phyloP scores from a whole-genome alignment of 179 eudicot genomes.

The Spinacia oleracea region DNA sequence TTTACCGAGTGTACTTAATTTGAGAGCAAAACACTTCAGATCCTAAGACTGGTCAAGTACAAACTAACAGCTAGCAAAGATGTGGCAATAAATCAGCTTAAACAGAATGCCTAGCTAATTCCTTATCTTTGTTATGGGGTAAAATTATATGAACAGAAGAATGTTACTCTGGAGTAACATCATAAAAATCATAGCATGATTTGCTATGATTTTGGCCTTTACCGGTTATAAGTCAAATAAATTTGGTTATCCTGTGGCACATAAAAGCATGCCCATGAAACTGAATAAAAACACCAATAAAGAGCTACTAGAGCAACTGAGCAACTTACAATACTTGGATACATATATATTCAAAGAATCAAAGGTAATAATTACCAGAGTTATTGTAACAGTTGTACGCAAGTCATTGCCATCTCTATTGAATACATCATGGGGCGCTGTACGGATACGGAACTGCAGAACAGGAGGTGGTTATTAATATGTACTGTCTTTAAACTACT shows the following conservation, averaged over 20 bases:
- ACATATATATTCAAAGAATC: not conserved
- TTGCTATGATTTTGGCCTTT: not conserved
- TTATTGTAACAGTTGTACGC: conserved; percentile 73
- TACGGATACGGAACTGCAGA: conserved; percentile 83
- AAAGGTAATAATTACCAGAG: conserved; percentile 58
- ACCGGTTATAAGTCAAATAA: not conserved
- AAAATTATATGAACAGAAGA: not conserved
- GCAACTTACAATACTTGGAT: not conserved
- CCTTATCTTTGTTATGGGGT: not conserved
- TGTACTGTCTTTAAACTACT: not conserved
- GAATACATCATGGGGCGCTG: conserved; percentile 90
- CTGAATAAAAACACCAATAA: conserved; percentile 2
- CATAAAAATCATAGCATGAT: not conserved
- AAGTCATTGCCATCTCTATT: conserved; percentile 85
- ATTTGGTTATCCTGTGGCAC: not conserved
- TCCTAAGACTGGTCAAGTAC: not conserved
- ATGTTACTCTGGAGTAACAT: not conserved
- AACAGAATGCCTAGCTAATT: not conserved
- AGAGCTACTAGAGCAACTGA: not conserved
- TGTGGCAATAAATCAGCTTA: not conserved
- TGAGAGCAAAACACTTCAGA: not conserved
- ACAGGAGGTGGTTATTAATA: conserved; percentile 11
- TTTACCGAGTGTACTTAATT: no score
- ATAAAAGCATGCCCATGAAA: not conserved
- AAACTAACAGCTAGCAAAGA: no score